These are phyloP conservation scores for Torrubiellomyces zombiae DNA, from an alignment of 2,329 filamentous ascomycete genomes.

Conservation along the genomic window DNA sequence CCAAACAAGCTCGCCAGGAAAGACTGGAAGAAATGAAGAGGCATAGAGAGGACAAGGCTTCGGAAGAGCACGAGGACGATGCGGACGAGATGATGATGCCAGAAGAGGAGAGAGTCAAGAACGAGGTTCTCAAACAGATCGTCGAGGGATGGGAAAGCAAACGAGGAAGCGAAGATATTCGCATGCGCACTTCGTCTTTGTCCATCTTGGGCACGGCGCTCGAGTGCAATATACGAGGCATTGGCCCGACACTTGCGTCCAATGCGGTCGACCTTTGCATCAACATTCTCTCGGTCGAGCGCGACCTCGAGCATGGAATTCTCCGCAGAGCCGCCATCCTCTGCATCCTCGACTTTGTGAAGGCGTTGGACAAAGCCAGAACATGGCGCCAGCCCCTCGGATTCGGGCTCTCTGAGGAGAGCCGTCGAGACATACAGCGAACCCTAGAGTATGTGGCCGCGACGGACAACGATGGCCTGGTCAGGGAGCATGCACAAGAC, in stretches of 20 bases:
- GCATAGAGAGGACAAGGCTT: conserved; percentile 19
- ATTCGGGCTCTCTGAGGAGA: conserved; percentile 37
- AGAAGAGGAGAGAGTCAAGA: conserved; percentile 25
- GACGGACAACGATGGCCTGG: conserved; percentile 52
- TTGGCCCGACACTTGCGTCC: conserved; percentile 35
- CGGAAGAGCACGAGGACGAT: conserved; percentile 21
- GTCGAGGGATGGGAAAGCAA: conserved; percentile 52
- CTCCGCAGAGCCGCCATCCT: conserved; percentile 50
- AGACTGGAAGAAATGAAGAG: conserved; percentile 29
- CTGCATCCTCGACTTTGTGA: conserved; percentile 43
- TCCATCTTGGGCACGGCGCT: conserved; percentile 44
- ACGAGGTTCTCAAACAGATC: conserved; percentile 39
- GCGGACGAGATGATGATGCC: conserved; percentile 29
- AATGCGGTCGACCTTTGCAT: conserved; percentile 46
- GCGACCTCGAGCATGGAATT: conserved; percentile 42
- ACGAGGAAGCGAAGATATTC: conserved; percentile 49
- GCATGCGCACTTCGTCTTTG: conserved; percentile 52
- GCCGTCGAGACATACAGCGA: conserved; percentile 42
- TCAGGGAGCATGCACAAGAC: conserved; percentile 47
- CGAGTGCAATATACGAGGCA: conserved; percentile 41
- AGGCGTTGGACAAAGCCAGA: conserved; percentile 37
- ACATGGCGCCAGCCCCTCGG: conserved; percentile 27
- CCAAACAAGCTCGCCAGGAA: conserved; percentile 34
- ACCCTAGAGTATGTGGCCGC: conserved; percentile 46
- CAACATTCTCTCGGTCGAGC: conserved; percentile 45